Evolutionary conservation across 2,329 filamentous ascomycete species (phyloP).

Genomic region (Colletotrichum sp.): DNA sequence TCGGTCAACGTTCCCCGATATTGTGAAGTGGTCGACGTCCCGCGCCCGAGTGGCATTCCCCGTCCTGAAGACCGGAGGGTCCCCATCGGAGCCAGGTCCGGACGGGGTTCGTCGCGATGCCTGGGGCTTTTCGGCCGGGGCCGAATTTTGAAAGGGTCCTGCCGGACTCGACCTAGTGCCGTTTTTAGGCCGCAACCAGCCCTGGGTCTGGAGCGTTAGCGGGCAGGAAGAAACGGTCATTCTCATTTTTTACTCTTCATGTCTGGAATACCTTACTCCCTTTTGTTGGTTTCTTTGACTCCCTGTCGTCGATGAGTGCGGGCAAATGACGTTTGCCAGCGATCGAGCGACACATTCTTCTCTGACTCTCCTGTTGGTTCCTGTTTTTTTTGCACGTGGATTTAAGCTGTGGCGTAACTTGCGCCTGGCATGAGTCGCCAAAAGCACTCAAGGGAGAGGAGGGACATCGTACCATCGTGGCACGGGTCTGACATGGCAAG

Average conservation of each 20-base stretch:
- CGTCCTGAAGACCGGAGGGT: not conserved
- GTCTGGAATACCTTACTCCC: not conserved
- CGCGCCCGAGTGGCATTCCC: not conserved
- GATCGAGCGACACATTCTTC: not conserved
- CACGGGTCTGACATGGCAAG: not conserved
- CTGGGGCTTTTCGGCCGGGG: not conserved
- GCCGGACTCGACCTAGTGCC: not conserved
- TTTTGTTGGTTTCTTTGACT: not conserved
- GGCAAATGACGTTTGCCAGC: not conserved
- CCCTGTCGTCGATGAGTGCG: not conserved
- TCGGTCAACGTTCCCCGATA: rapidly evolving
- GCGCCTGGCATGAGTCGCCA: not conserved
- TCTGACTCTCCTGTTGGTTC: not conserved
- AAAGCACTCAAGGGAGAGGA: not conserved
- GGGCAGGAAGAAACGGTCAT: not conserved
- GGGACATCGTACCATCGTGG: not conserved
- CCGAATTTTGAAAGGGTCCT: not conserved
- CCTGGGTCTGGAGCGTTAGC: not conserved
- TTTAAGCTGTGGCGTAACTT: not conserved
- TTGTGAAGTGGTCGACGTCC: not conserved
- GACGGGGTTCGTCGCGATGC: not conserved
- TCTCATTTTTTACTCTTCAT: not conserved
- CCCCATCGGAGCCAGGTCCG: not conserved
- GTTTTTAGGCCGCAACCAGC: not conserved
- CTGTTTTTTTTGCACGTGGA: not conserved